A percentile compares a stretch with the other conserved stretches of the same genome.
Conservation (phyloP, 805 yeast genomes). For the Maudiozyma serrabonitensis region DNA sequence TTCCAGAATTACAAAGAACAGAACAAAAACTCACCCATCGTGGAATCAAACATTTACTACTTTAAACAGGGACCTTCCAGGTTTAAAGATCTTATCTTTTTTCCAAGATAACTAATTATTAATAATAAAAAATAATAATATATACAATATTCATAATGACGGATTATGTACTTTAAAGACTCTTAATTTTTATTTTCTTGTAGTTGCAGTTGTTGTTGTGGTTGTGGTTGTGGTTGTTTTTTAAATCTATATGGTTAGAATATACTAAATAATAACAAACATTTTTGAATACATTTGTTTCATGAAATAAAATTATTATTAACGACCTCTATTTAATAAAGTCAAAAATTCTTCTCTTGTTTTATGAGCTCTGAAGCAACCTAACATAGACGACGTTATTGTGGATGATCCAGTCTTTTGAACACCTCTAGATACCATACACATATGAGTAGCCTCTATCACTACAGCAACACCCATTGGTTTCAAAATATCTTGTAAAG, state of each 20-base stretch:
- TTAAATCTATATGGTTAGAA: background rate
- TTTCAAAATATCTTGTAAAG: conserved; percentile 76
- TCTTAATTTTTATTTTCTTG: background rate
- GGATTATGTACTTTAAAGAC: too few species aligned
- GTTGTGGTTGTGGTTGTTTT: too few species aligned
- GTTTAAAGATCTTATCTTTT: too few species aligned
- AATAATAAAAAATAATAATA: too few species aligned
- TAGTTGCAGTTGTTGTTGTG: too few species aligned
- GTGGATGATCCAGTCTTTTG: conserved; percentile 93
- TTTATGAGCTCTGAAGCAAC: conserved; percentile 90
- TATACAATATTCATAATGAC: too few species aligned
- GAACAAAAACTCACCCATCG: conserved; percentile 15
- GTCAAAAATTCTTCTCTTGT: conserved; percentile 94
- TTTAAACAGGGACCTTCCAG: too few species aligned
- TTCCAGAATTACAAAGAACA: conserved; percentile 47
- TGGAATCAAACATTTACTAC: conserved; percentile 21
- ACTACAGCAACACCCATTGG: conserved; percentile 98
- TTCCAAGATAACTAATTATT: too few species aligned
- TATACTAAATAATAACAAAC: background rate
- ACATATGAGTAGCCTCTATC: conserved; percentile 96
- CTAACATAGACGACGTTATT: conserved; percentile 93
- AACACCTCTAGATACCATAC: conserved; percentile 97
- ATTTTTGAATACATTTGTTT: conserved; percentile 3
- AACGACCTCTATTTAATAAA: conserved; percentile 46
- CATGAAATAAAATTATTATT: background rate